These are phyloP conservation scores for Ailanthus altissimus DNA, from an alignment of 345 rosid genomes.

Conservation along the genomic window DNA sequence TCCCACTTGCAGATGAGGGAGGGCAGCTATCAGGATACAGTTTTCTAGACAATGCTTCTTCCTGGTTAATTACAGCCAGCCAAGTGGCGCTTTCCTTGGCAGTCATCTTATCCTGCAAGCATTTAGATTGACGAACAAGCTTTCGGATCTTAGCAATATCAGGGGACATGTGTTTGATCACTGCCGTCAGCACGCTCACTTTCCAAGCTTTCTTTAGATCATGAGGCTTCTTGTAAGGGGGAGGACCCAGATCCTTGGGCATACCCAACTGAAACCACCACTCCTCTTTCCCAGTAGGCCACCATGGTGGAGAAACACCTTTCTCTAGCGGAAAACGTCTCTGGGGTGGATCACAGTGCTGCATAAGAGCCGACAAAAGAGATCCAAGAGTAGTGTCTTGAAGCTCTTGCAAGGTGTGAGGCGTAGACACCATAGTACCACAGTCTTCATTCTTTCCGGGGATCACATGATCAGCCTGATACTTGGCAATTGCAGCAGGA, in stretches of 20 bases:
- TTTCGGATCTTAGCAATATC: conserved; percentile 70
- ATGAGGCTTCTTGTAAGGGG: conserved; percentile 86
- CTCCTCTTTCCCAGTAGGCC: conserved; percentile 76
- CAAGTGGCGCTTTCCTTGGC: conserved; percentile 89
- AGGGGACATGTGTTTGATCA: conserved; percentile 81
- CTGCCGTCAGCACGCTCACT: conserved; percentile 75
- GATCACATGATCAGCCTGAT: conserved; percentile 50
- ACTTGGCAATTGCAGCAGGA: conserved; percentile 76
- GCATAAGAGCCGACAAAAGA: conserved; percentile 78
- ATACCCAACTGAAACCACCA: conserved; percentile 79
- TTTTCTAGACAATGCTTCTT: conserved; percentile 61
- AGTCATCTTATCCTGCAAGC: conserved; percentile 90
- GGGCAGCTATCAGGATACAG: conserved; percentile 64
- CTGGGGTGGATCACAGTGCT: conserved; percentile 84
- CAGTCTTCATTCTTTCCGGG: conserved; percentile 45
- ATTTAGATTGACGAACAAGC: conserved; percentile 84
- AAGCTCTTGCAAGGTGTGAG: conserved; percentile 68
- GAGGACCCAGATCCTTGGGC: conserved; percentile 62
- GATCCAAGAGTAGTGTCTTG: conserved; percentile 89
- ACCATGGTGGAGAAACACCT: conserved; percentile 86
- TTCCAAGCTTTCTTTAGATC: conserved; percentile 90
- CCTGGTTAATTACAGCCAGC: conserved; percentile 72
- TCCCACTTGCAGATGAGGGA: conserved; percentile 41
- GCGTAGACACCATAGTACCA: conserved; percentile 38
- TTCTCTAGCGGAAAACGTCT: conserved; percentile 83